Base-by-base conservation (phyloP, 2,329 filamentous ascomycete species). In the Pseudohalonectria lignicola region DNA sequence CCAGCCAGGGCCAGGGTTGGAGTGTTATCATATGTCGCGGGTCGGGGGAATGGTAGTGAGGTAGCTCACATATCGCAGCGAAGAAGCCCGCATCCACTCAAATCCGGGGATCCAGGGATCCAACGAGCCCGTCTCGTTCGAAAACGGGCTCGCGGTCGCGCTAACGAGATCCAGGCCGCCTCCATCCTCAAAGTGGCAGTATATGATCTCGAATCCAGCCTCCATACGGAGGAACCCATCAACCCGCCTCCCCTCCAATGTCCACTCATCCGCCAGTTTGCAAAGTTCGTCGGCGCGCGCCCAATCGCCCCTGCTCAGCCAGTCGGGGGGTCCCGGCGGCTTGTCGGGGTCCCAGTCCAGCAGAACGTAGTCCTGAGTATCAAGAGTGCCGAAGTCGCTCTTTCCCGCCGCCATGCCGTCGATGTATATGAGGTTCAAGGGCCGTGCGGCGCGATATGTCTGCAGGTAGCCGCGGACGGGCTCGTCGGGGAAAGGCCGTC, bases 371-470 rank as follows among this genome's bases (percentile, higher is more conserved):
- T 86, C 80, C 48, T 84, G 79, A 0, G 73, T 67, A 49, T 86
- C 81, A 3, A 85, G 62, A 0, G 79, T 83, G 4, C 81, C 82
- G 49, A 77, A 74, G 2, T 49, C 36, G 0, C 72, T 74, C 47
- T 86, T 86, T 2, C 67, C 81, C 0, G 78, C 82, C 3, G 73
- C 71, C 63, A 79, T 77, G 4, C 82, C 82, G 49, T 86, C 82
- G 13, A 86, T 53, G 48, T 85, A 83, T 3, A 86, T 58, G 3
- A 85, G 60, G 10, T 68, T 67, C 1, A 85, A 59, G 4, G 70
- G 60, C 12, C 71, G 66, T 2, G 59, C 68, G 3, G 79, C 69
- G 6, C 64, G 64, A 50, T 85, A 86, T 0, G 71, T 78, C 48
- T 86, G 81, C 2, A 86, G 60, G 47, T 77, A 82, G 7, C 81